Evolutionary conservation across 768 basidiomycete species (phyloP).

Genomic region (Mycena vitilis): DNA sequence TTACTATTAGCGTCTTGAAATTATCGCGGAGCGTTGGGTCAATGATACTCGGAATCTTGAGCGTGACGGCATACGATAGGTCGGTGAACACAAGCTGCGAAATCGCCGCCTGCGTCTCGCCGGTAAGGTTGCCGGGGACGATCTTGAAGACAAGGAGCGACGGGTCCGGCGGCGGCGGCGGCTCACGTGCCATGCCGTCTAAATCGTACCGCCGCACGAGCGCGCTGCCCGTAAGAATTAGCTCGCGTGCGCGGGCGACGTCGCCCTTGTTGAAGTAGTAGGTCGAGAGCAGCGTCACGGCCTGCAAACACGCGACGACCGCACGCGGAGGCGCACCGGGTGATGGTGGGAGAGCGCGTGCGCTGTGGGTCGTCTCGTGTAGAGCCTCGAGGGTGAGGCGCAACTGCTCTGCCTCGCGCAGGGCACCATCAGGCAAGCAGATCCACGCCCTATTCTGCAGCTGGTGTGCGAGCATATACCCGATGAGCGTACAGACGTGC

Average conservation of each 20-base stretch:
- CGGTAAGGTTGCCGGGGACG: not conserved
- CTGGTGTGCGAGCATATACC: conserved; percentile 28
- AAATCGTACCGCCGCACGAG: conserved; percentile 9
- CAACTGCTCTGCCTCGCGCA: conserved; percentile 23
- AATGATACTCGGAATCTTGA: conserved; percentile 7
- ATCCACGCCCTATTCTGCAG: conserved; percentile 4
- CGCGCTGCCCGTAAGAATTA: conserved; percentile 3
- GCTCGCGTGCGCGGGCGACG: conserved; percentile 10
- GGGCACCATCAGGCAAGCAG: conserved; percentile 9
- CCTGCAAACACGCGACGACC: conserved; percentile 20
- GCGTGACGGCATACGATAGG: conserved; percentile 13
- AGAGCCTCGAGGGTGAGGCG: not conserved
- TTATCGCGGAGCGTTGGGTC: not conserved
- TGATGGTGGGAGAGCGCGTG: no score
- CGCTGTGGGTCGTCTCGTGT: no score
- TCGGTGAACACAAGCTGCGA: conserved; percentile 29
- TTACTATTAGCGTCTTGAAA: conserved; percentile 18
- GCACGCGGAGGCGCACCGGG: no score
- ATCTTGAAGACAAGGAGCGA: not conserved
- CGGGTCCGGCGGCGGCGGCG: not conserved
- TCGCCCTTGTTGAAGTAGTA: conserved; percentile 33
- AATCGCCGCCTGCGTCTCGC: conserved; percentile 17
- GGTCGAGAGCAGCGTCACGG: conserved; percentile 6
- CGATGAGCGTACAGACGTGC: conserved; percentile 29
- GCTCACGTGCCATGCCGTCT: not conserved